A percentile compares a stretch with the other conserved stretches of the same genome.
phyloP scores from a whole-genome alignment of 495 filamentous ascomycete genomes.

The Arthonia radiata region DNA sequence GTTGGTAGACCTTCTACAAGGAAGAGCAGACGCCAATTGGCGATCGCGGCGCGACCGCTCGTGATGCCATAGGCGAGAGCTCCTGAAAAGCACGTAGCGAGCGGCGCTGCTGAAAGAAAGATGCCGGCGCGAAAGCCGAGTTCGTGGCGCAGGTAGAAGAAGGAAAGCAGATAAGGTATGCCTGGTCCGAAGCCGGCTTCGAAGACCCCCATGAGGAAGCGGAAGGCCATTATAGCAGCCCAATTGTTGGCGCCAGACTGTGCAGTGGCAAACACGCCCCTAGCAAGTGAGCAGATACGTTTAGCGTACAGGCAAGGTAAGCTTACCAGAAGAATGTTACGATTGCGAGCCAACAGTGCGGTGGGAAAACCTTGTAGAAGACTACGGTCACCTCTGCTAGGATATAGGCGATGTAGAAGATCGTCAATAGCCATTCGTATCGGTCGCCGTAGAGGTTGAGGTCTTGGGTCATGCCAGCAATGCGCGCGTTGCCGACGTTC shows the following conservation, averaged over 20 bases:
- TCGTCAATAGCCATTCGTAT: constrained; percentile 52
- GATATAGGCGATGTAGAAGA: constrained; percentile 50
- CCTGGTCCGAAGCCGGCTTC: constrained; percentile 35
- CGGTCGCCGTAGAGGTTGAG: constrained; percentile 22
- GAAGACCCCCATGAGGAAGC: constrained; percentile 40
- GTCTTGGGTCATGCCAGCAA: constrained; percentile 31
- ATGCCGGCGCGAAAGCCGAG: constrained; percentile 53
- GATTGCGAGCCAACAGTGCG: constrained; percentile 25
- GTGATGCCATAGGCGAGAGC: constrained; percentile 69
- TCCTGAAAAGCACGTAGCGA: constrained; percentile 65
- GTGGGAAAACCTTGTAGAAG: constrained; percentile 46
- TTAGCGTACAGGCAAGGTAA: constrained; percentile 21
- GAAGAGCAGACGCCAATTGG: constrained; percentile 63
- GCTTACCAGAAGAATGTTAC: constrained; percentile 23
- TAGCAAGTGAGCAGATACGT: constrained; percentile 21
- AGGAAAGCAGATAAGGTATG: constrained; percentile 49
- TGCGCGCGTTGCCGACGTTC: constrained; percentile 46
- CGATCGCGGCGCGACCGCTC: constrained; percentile 34
- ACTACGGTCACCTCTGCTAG: constrained; percentile 44
- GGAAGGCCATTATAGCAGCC: constrained; percentile 36
- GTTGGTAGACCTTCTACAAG: constrained; percentile 62
- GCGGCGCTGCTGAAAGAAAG: constrained; percentile 52
- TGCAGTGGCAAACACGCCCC: constrained; percentile 1
- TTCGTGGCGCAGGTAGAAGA: constrained; percentile 64
- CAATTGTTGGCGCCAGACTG: constrained; percentile 25